A percentile compares a stretch with the other conserved stretches of the same genome.
Conservation (phyloP, 768 basidiomycete genomes). For the Leucosporidium scottii region DNA sequence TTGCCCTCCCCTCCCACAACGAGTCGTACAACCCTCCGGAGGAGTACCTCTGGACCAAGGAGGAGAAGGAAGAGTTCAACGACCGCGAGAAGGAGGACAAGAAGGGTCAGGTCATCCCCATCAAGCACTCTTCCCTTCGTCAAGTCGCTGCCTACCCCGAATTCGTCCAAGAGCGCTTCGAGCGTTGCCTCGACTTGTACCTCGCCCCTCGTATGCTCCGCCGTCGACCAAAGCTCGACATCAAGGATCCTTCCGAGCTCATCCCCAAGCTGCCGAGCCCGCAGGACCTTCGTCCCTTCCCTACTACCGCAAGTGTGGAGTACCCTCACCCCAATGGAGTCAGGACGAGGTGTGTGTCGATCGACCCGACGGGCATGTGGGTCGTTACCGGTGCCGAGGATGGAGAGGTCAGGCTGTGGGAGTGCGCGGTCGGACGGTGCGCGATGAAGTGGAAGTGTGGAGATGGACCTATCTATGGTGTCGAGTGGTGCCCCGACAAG, state of each 20-base stretch:
- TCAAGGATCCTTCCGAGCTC: slow-evolving; percentile 60
- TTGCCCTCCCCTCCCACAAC: slow-evolving; percentile 77
- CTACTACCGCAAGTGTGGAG: slow-evolving; percentile 67
- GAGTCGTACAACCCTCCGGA: slow-evolving; percentile 98
- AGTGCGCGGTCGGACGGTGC: slow-evolving; percentile 78
- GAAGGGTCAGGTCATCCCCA: slow-evolving; percentile 77
- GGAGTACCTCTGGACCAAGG: slow-evolving; percentile 82
- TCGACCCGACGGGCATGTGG: slow-evolving; percentile 88
- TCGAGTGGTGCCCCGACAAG: slow-evolving; percentile 85
- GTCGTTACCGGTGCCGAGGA: slow-evolving; percentile 83
- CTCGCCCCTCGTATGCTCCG: slow-evolving; percentile 87
- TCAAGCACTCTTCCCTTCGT: slow-evolving; percentile 75
- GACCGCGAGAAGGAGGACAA: slow-evolving; percentile 77
- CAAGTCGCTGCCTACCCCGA: slow-evolving; percentile 84
- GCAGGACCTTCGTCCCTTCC: slow-evolving; percentile 86
- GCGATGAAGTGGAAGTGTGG: slow-evolving; percentile 79
- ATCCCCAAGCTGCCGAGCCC: slow-evolving; percentile 93
- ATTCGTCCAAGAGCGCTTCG: slow-evolving; percentile 90
- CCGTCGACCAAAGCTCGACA: slow-evolving; percentile 62
- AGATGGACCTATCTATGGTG: slow-evolving; percentile 54
- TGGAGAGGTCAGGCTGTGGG: slow-evolving; percentile 83
- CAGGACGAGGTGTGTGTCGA: slow-evolving; percentile 64
- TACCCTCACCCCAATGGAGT: slow-evolving; percentile 58
- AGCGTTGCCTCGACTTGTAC: slow-evolving; percentile 89
- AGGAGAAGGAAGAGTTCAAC: slow-evolving; percentile 77